These are phyloP conservation scores for Blastocystis hominis DNA, from an alignment of 352 stramenopile species.

Conservation along the genomic window DNA sequence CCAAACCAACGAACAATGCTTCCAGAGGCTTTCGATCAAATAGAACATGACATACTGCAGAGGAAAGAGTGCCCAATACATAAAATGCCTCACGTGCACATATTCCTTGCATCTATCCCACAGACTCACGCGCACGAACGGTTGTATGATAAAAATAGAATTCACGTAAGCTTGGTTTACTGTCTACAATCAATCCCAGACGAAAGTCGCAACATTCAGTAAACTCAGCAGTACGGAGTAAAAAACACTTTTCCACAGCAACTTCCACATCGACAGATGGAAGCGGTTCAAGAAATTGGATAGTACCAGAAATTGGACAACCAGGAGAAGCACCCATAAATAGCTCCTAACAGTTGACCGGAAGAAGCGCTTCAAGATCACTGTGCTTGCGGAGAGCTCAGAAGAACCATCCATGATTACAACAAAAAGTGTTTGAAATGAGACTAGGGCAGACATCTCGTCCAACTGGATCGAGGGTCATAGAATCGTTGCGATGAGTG, in stretches of 20 bases:
- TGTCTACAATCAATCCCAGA: neutral
- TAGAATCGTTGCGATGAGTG: constrained; percentile 61
- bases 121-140: neutral
- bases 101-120: constrained; percentile 3
- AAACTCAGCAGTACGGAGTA: neutral
- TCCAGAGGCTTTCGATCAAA: neutral
- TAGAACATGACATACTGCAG: constrained; percentile 3
- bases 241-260: neutral
- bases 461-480: neutral
- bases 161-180: neutral
- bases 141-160: neutral
- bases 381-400: neutral
- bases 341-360: neutral
- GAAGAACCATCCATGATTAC: neutral
- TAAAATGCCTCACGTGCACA: constrained; percentile 18
- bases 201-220: neutral
- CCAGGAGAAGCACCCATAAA: neutral
- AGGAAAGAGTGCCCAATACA: constrained; percentile 7
- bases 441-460: no score
- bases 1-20: neutral
- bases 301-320: neutral
- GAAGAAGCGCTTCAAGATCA: neutral
- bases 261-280: neutral
- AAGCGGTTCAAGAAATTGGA: neutral
- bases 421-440: neutral